Conservation (phyloP, 1,139 yeast species). For the Protomyces inundatus region DNA sequence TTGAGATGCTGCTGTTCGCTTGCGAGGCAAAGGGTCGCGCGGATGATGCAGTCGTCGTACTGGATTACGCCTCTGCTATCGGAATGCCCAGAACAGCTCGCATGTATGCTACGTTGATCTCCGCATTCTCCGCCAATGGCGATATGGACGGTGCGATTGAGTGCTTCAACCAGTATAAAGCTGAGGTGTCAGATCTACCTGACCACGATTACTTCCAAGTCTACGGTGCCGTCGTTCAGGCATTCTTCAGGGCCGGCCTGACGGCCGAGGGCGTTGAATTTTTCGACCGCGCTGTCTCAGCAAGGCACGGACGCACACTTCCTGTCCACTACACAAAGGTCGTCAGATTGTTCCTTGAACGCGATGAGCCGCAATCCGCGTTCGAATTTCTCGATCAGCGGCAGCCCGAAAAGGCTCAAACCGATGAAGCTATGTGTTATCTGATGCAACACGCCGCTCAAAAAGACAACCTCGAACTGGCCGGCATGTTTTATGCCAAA, state of each 20-base stretch:
- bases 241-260: conserved; percentile 36
- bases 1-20: conserved; percentile 2
- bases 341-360: not conserved
- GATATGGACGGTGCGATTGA: conserved; percentile 31
- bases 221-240: conserved; percentile 38
- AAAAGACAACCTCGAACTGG: not conserved
- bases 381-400: not conserved
- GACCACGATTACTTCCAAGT: conserved; percentile 30
- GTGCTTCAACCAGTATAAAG: conserved; percentile 32
- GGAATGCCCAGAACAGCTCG: not conserved
- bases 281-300: conserved; percentile 30
- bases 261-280: conserved; percentile 36
- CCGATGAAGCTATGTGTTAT: not conserved
- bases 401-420: not conserved
- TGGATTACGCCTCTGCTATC: not conserved
- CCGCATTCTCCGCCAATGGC: conserved; percentile 24
- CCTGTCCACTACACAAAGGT: not conserved
- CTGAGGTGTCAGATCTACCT: conserved; percentile 20
- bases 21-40: not conserved
- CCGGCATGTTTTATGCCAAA: not conserved
- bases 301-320: not conserved
- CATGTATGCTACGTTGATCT: conserved; percentile 27
- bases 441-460: not conserved
- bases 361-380: not conserved
- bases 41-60: conserved; percentile 8